phyloP scores from a whole-genome alignment of 1,284 basidiomycete genomes.

The Microbotryum saponariae region DNA sequence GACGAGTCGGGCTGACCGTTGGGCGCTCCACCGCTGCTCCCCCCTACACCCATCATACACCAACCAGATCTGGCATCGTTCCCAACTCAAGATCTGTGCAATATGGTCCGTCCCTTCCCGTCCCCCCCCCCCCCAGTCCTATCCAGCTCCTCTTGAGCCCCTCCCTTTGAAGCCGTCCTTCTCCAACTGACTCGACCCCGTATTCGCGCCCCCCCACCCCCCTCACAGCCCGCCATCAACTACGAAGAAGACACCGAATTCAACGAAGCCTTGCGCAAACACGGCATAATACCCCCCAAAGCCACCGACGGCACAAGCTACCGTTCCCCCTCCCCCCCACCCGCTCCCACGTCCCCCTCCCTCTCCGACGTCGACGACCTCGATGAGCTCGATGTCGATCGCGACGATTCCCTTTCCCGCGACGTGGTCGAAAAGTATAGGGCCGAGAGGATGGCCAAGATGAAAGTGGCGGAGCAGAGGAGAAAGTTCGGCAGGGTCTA shows the following conservation, averaged over 20 bases:
- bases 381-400: slow-evolving; percentile 54
- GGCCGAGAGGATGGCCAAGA: slow-evolving; percentile 58
- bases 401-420: slow-evolving; percentile 57
- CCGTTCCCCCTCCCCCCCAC: slow-evolving; percentile 29
- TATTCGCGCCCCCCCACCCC: too few species aligned
- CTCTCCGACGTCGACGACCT: slow-evolving; percentile 50
- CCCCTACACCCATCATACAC: too few species aligned
- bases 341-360: slow-evolving; percentile 19
- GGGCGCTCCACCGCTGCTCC: too few species aligned
- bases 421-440: slow-evolving; percentile 62
- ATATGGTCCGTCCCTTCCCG: too few species aligned
- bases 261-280: slow-evolving; percentile 83
- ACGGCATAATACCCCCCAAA: slow-evolving; percentile 67
- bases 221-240: slow-evolving; percentile 16
- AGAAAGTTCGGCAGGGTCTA: slow-evolving; percentile 74
- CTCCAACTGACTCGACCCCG: too few species aligned
- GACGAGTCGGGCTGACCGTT: too few species aligned
- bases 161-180: too few species aligned
- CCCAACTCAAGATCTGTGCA: too few species aligned
- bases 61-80: too few species aligned
- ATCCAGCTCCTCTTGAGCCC: too few species aligned
- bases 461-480: slow-evolving; percentile 55
- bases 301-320: slow-evolving; percentile 40
- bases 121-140: too few species aligned
- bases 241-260: slow-evolving; percentile 33